Percentiles rank a stretch among this genome's conserved stretches.
Conservation (phyloP, 306 rosid genomes). For the Benincasa hispida region DNA sequence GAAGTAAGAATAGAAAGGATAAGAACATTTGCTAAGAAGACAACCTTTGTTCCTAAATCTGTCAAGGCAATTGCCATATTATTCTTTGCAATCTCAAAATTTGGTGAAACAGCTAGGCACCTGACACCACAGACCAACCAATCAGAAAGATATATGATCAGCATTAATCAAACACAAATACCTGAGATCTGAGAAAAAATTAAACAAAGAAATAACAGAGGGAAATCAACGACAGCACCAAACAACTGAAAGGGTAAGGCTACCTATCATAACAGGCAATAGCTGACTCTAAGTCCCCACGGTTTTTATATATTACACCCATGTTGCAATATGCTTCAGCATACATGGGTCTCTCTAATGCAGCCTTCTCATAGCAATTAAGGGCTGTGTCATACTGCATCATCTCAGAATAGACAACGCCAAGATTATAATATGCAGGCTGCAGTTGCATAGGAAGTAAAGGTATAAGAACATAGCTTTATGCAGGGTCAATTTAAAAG, state of each 20-base stretch:
- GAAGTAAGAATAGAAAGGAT: neutral
- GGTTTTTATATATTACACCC: constrained; percentile 95
- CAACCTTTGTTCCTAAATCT: constrained; percentile 97
- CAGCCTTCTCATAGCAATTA: constrained; percentile 89
- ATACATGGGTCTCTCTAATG: constrained; percentile 92
- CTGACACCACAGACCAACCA: constrained; percentile 34
- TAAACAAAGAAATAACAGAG: neutral
- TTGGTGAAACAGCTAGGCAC: constrained; percentile 95
- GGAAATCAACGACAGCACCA: neutral
- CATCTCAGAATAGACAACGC: constrained; percentile 97
- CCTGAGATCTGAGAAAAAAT: neutral
- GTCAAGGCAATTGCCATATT: constrained; percentile 99
- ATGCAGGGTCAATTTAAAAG: neutral
- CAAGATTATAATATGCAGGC: constrained; percentile 98
- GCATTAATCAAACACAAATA: neutral
- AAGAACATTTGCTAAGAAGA: neutral
- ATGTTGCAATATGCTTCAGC: constrained; percentile 99
- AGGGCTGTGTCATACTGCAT: constrained; percentile 97
- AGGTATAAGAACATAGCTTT: neutral
- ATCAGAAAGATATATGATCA: constrained; percentile 6
- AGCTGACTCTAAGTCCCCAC: constrained; percentile 91
- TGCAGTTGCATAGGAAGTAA: constrained; percentile 24
- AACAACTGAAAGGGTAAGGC: neutral
- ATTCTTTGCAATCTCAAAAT: constrained; percentile 97
- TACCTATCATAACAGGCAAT: constrained; percentile 99